phyloP scores from a whole-genome alignment of 352 stramenopile genomes.

The Globisporangium solare region DNA sequence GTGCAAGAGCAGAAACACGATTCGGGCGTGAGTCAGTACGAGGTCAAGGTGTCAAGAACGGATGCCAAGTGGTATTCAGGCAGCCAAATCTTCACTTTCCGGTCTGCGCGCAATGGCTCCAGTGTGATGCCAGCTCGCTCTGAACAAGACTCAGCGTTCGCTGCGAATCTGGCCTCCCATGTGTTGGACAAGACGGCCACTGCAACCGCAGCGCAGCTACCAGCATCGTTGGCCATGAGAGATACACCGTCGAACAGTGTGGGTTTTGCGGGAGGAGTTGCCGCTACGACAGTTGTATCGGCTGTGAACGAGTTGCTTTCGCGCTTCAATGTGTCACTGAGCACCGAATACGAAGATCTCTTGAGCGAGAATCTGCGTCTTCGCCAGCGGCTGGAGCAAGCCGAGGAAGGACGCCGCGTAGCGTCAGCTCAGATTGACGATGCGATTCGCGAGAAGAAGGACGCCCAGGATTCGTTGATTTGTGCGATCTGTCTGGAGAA shows the following conservation, averaged over 20 bases:
- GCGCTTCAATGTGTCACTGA: constrained; percentile 65
- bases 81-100: constrained; percentile 74
- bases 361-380: constrained; percentile 61
- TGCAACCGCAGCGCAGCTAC: constrained; percentile 5
- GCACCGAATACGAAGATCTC: constrained; percentile 59
- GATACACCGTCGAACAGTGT: background rate
- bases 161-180: background rate
- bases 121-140: background rate
- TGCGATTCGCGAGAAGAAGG: constrained; percentile 68
- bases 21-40: constrained; percentile 42
- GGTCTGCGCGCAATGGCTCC: constrained; percentile 29
- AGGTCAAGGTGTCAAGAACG: constrained; percentile 52
- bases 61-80: constrained; percentile 34
- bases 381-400: constrained; percentile 51
- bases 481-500: constrained; percentile 82
- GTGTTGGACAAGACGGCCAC: background rate
- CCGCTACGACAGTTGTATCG: constrained; percentile 51
- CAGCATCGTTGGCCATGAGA: constrained; percentile 9
- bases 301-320: constrained; percentile 73
- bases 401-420: constrained; percentile 54
- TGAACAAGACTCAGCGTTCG: background rate
- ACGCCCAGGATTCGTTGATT: constrained; percentile 63
- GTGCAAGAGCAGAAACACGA: constrained; percentile 32
- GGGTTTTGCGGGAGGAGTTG: constrained; percentile 8
- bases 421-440: constrained; percentile 62